These are phyloP conservation scores for Diplosphaera chodatii DNA, from an alignment of 139 green algal genomes.

Conservation along the genomic window DNA sequence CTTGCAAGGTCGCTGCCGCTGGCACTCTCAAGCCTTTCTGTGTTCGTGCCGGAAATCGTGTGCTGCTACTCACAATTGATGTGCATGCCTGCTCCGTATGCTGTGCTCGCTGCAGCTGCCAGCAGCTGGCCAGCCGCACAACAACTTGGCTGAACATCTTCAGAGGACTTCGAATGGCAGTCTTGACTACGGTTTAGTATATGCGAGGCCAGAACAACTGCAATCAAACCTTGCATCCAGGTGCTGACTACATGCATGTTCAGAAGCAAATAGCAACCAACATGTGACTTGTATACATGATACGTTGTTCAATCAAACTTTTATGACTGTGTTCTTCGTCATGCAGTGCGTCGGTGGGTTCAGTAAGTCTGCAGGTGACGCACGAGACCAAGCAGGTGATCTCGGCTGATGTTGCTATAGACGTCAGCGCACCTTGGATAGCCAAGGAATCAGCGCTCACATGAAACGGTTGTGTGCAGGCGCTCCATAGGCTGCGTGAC, in stretches of 20 bases:
- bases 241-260: not conserved
- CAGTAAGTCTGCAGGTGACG: not conserved
- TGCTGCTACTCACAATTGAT: too few relatives aligned
- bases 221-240: not conserved
- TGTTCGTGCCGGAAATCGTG: too few relatives aligned
- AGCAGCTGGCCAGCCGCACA: not conserved
- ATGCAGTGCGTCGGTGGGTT: not conserved
- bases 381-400: not conserved
- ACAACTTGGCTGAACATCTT: not conserved
- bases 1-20: too few relatives aligned
- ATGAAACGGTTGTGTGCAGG: not conserved
- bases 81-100: not conserved
- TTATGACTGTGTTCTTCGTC: not conserved
- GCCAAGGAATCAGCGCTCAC: not conserved
- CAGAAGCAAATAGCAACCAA: not conserved
- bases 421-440: too few relatives aligned
- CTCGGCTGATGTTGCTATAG: too few relatives aligned
- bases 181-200: not conserved
- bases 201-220: not conserved
- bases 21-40: too few relatives aligned
- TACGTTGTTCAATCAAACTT: too few relatives aligned
- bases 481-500: not conserved
- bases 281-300: not conserved
- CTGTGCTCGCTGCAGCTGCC: not conserved
- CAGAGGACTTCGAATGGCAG: not conserved